Evolutionary conservation across 441 rosid species (phyloP), one percentile per base, ranked within the genome.

Genomic region (Brassica balearica): DNA sequence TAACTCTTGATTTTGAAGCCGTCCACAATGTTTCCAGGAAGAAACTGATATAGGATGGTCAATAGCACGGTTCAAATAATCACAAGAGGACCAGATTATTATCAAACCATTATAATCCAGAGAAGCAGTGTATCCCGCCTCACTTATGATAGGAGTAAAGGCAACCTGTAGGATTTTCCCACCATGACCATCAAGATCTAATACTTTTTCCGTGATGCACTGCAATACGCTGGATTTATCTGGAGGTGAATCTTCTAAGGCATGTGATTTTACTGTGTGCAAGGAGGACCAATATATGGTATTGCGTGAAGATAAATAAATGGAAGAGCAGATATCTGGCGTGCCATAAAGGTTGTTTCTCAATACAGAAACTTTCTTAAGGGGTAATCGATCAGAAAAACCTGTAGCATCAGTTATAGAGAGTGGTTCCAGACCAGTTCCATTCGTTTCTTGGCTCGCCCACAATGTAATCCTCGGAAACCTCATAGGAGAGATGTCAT

Each of bases 51-150:
- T 76, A 67, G 94, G 87, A 78, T 87, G 81, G 77, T 85, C 84
- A 17, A 78, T 80, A 71, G 77, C 74, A 71, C 83, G 74, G 75
- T 83, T 84, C 63, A 90, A 80, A 73, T 79, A 5, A 74, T 84
- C 71, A 55, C 90, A 84, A 65, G 86, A 80, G 8, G 86, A 84
- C 97, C 99, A 93, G 77, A 93, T 85, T 17, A 93, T 75, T 76
- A 95, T 84, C 78, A 90, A 79, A 12, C 99, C 99, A 73, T 91
- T 84, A 55, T 90, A 87, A 85, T 93, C 98, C 82, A 93, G 83
- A 56, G 99, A 93, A 79, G 84, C 97, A 72, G 87, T 93, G 69
- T 90, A 79, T 80, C 85, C 89, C 68, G 69, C 77, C 77, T 87
- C 93, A 51, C 84, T 80, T 63, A 82, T 76, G 84, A 73, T 68